A percentile compares a stretch with the other conserved stretches of the same genome.
Evolutionary conservation across 225 moss, liverwort and hornwort genomes (phyloP).

Genomic region (Straminergon stramineum): DNA sequence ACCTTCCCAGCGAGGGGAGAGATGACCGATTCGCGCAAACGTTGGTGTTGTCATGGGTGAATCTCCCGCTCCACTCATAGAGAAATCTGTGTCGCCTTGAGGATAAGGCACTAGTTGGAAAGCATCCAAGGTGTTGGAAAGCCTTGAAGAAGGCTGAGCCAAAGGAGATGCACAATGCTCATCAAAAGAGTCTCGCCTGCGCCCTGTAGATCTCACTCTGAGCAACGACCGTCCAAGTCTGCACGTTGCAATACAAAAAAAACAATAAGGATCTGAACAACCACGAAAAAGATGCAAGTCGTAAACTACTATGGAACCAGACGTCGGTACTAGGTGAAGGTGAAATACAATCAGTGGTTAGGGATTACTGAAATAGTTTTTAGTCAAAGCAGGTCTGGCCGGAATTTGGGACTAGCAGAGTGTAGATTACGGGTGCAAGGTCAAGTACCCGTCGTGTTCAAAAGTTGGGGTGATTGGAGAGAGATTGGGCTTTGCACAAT

Average conservation of each 20-base stretch:
- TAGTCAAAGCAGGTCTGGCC: neutral
- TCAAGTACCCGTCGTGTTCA: slow-evolving; percentile 61
- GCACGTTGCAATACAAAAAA: neutral
- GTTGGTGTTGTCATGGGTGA: slow-evolving; percentile 69
- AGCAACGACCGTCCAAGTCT: slow-evolving; percentile 61
- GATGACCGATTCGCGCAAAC: slow-evolving; percentile 61
- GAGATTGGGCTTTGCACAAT: slow-evolving; percentile 47
- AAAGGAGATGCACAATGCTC: slow-evolving; percentile 48
- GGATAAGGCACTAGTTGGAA: slow-evolving; percentile 33
- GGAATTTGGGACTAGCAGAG: neutral
- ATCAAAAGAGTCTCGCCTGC: slow-evolving; percentile 37
- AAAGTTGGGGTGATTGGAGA: slow-evolving; percentile 84
- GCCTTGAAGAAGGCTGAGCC: slow-evolving; percentile 30
- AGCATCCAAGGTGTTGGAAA: slow-evolving; percentile 29
- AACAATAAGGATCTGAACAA: neutral
- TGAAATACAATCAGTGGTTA: neutral
- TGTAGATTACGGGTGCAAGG: neutral
- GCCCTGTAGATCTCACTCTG: slow-evolving; percentile 57
- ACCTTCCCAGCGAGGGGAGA: slow-evolving; percentile 87
- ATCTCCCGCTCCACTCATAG: slow-evolving; percentile 31
- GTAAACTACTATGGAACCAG: neutral
- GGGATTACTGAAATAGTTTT: neutral
- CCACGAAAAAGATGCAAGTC: neutral
- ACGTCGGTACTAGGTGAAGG: neutral
- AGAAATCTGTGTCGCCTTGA: slow-evolving; percentile 46